phyloP scores from a whole-genome alignment of 352 stramenopile species.

The Phytophthora nicotianae region DNA sequence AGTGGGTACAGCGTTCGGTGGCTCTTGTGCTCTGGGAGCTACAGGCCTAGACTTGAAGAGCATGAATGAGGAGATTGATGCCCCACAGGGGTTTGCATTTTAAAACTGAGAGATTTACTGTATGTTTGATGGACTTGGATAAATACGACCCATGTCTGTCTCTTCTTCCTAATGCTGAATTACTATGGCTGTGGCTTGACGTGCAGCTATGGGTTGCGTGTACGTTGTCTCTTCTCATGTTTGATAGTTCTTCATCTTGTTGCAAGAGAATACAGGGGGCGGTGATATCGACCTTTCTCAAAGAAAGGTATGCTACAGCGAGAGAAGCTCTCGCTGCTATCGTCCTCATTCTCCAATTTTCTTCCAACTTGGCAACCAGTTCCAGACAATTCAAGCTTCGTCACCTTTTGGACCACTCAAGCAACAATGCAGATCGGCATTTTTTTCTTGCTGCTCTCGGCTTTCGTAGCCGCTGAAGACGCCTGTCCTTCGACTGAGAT shows the following conservation, averaged over 20 bases:
- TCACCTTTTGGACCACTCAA: constrained; percentile 2
- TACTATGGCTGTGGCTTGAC: constrained; percentile 1
- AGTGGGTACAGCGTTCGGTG: constrained; percentile 86
- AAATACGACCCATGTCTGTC: constrained; percentile 6
- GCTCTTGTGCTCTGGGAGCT: constrained; percentile 84
- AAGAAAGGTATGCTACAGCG: constrained; percentile 2
- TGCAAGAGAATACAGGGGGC: constrained; percentile 7
- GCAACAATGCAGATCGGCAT: constrained; percentile 23
- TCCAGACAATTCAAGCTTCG: constrained; percentile 8
- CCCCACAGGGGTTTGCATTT: constrained; percentile 12
- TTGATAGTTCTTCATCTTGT: constrained; percentile 1
- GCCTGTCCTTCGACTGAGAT: constrained; percentile 28
- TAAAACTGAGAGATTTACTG: constrained; percentile 4
- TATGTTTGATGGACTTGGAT: background rate
- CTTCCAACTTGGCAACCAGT: constrained; percentile 24
- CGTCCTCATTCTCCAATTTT: constrained; percentile 37
- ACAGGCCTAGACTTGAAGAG: constrained; percentile 31
- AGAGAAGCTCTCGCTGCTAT: background rate
- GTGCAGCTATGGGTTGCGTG: background rate
- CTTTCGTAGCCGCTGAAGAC: constrained; percentile 22
- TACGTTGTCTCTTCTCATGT: constrained; percentile 3
- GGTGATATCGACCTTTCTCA: constrained; percentile 3
- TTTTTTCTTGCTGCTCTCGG: constrained; percentile 24
- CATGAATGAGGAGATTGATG: background rate
- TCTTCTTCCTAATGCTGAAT: constrained; percentile 5